Evolutionary conservation across 768 basidiomycete species (phyloP), one percentile per base, ranked within the genome.

Genomic region (Sarcodon sp.): DNA sequence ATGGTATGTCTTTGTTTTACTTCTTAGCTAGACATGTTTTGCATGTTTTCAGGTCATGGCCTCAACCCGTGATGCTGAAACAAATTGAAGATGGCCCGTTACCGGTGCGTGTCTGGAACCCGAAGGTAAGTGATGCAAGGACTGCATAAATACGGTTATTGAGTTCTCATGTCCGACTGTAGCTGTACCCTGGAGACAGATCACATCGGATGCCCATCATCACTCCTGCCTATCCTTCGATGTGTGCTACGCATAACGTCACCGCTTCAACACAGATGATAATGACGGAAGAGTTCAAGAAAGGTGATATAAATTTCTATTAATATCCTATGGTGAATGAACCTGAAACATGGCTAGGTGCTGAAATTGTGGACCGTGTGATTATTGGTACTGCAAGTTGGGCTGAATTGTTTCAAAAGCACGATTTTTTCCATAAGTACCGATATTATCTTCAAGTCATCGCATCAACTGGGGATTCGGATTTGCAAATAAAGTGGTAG

Each of bases 151-250:
- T 27, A 7, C 27, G 8, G 16, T 13, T 32, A 1, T 6, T 34
- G 46, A 11, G 12, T 12, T 59, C 41, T 36, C 33, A 41, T 15
- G 10, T 45, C n/a, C 46, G 32, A 21, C 36, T 37, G 1, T 50
- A 93, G 87, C 64, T 96, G 47, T 97, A 94, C 63, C 91, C 91
- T 4, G 79, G 79, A 51, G 92, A 97, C 64, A 75, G 87, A 50
- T 77, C 87, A n/a, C 96, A 99, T 66, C 77, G 90, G 54, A 98
- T 98, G 96, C 96, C 96, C 10, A 97, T 99, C 59, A 98, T 99
- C 57, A 99, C 96, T 1, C 96, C 96, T 3, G 93, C 96, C 9
- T 99, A 97, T 65, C 96, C 96, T 43, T 83, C 94, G 6, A 99
- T 99, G 94, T 98, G 94, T 63, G 80, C 94, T 21, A 99, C 96